Conservation (phyloP, 768 basidiomycete genomes). For the Suillus cothurnatus region DNA sequence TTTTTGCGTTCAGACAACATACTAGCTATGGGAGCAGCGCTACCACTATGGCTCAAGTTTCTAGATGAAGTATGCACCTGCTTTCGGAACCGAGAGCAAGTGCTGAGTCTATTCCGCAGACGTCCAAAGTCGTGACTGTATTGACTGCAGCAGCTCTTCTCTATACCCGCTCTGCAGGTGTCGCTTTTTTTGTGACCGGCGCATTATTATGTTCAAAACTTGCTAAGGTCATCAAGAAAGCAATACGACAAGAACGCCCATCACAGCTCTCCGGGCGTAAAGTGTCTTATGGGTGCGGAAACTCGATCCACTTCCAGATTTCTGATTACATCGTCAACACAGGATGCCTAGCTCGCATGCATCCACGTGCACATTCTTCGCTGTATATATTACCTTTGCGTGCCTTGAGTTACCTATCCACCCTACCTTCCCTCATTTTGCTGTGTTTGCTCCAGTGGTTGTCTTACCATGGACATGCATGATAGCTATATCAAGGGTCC, state of each 20-base stretch:
- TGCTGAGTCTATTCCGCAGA: conserved; percentile 39
- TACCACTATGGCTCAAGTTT: conserved; percentile 31
- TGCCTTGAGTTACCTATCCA: conserved; percentile 62
- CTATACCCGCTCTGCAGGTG: conserved; percentile 63
- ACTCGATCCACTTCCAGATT: background rate
- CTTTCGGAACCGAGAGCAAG: background rate
- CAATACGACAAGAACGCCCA: conserved; percentile 69
- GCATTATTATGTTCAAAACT: conserved; percentile 57
- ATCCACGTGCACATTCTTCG: conserved; percentile 66
- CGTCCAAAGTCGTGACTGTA: conserved; percentile 54
- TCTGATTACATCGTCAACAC: conserved; percentile 10
- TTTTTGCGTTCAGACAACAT: background rate
- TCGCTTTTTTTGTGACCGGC: conserved; percentile 60
- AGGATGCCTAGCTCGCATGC: conserved; percentile 90
- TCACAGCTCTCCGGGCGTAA: conserved; percentile 43
- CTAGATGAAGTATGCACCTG: conserved; percentile 32
- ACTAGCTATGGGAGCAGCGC: background rate
- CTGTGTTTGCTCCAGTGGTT: conserved; percentile 42
- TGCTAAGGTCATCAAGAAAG: conserved; percentile 62
- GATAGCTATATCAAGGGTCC: conserved; percentile 66
- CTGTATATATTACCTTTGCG: conserved; percentile 61
- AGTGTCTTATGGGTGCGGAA: conserved; percentile 65
- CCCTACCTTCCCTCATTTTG: conserved; percentile 44
- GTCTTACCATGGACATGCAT: conserved; percentile 55
- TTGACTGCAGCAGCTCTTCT: conserved; percentile 53